These are phyloP conservation scores for Rubia balearica DNA, from an alignment of 305 asterid genomes.

Conservation along the genomic window DNA sequence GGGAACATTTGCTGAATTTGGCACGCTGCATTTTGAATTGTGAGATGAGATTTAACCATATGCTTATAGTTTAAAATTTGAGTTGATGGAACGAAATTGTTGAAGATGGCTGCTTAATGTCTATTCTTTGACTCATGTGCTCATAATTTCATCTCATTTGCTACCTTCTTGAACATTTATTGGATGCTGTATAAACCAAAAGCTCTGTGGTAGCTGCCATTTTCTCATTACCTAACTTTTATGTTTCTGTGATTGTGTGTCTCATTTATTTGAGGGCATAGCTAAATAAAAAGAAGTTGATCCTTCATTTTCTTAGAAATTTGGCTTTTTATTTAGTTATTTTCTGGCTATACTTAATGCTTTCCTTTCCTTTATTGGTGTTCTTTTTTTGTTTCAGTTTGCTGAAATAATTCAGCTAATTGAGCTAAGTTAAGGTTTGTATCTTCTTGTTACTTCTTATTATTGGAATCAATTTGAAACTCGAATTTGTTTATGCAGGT, in stretches of 20 bases:
- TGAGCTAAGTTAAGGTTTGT: conserved; percentile 49
- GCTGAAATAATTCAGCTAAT: conserved; percentile 13
- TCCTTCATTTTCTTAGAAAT: too few relatives aligned
- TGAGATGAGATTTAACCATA: not conserved
- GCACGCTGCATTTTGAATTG: not conserved
- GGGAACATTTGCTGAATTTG: not conserved
- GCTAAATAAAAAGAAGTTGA: too few relatives aligned
- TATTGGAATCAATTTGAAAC: not conserved
- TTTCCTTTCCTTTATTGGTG: not conserved
- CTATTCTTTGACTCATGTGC: not conserved
- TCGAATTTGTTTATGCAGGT: conserved; percentile 17
- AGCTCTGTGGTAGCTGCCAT: not conserved
- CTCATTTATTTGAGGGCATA: too few relatives aligned
- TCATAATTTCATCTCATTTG: not conserved
- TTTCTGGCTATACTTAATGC: not conserved
- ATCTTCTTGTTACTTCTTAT: not conserved
- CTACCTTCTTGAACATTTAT: not conserved
- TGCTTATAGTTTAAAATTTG: not conserved
- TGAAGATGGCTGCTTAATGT: not conserved
- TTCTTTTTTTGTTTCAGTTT: not conserved
- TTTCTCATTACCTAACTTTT: conserved; percentile 9
- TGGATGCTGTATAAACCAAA: not conserved
- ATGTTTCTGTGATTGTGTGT: not conserved
- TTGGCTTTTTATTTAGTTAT: not conserved
- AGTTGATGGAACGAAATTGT: not conserved